Evolutionary conservation across 2,329 filamentous ascomycete genomes (phyloP).

Genomic region (Basipetospora sp.): DNA sequence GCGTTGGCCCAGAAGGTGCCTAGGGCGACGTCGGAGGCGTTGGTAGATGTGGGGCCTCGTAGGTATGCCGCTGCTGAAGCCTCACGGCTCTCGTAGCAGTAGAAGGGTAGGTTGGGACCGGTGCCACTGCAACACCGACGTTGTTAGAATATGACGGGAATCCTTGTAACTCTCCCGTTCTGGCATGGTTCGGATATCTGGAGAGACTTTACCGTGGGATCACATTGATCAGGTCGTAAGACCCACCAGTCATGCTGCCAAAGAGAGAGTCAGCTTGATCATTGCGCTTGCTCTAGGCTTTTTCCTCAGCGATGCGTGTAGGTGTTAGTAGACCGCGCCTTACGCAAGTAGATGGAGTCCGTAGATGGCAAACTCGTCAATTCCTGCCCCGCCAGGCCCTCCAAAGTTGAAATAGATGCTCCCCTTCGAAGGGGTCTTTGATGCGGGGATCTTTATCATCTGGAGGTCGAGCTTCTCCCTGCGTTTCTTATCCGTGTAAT

Average conservation of each 20-base stretch:
- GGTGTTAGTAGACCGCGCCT: no score
- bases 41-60: neutral
- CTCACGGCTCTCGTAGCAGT: neutral
- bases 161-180: no score
- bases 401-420: constrained; percentile 19
- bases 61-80: no score
- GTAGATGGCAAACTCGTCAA: no score
- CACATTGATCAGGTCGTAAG: constrained; percentile 15
- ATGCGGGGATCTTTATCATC: constrained; percentile 6
- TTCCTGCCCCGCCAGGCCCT: no score
- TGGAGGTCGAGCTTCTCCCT: constrained; percentile 7
- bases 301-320: no score
- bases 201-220: constrained; percentile 17
- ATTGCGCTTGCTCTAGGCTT: no score
- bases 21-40: constrained; percentile 8
- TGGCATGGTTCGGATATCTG: no score
- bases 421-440: constrained; percentile 12
- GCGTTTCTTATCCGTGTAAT: constrained; percentile 8
- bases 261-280: neutral
- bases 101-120: neutral
- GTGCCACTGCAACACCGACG: no score
- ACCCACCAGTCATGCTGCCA: constrained; percentile 15
- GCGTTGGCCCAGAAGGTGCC: constrained; percentile 11
- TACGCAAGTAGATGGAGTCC: neutral
- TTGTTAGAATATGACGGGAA: no score